Conservation (phyloP, 2,329 filamentous ascomycete species). For the Talaromyces islandicus region DNA sequence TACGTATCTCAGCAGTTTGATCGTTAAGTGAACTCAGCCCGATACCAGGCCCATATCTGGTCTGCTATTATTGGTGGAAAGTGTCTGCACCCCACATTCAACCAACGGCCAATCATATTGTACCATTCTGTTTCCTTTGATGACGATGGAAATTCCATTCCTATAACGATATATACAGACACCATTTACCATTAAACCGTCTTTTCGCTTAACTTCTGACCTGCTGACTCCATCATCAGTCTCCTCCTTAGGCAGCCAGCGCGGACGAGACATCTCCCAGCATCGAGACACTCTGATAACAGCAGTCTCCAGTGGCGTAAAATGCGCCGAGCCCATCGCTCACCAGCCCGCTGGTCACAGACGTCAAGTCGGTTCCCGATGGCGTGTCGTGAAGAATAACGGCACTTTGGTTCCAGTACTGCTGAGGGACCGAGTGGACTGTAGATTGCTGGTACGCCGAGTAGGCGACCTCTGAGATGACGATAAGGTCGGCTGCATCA, state of each 20-base stretch:
- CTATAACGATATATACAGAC: background rate
- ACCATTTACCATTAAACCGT: background rate
- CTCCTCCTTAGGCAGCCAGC: background rate
- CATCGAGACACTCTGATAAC: background rate
- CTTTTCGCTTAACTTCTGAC: background rate
- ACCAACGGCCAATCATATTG: background rate
- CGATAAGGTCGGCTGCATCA: constrained; percentile 4
- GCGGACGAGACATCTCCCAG: background rate
- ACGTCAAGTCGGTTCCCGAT: background rate
- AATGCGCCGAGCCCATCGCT: constrained; percentile 4
- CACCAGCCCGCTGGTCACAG: background rate
- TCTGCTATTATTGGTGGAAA: too few species aligned
- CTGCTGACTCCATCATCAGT: background rate
- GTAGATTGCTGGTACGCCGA: background rate
- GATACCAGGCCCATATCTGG: too few species aligned
- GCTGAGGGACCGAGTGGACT: background rate
- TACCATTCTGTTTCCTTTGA: background rate
- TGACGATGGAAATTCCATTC: background rate
- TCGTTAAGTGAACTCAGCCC: too few species aligned
- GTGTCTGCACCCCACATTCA: background rate
- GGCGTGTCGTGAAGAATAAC: constrained; percentile 7
- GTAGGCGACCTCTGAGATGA: constrained; percentile 3
- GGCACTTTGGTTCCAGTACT: constrained; percentile 3
- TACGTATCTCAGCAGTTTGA: too few species aligned
- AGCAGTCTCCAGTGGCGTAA: constrained; percentile 7